A percentile compares a stretch with the other conserved stretches of the same genome.
Evolutionary conservation across 2,329 filamentous ascomycete genomes (phyloP).

Genomic region (Botrytis medusae): DNA sequence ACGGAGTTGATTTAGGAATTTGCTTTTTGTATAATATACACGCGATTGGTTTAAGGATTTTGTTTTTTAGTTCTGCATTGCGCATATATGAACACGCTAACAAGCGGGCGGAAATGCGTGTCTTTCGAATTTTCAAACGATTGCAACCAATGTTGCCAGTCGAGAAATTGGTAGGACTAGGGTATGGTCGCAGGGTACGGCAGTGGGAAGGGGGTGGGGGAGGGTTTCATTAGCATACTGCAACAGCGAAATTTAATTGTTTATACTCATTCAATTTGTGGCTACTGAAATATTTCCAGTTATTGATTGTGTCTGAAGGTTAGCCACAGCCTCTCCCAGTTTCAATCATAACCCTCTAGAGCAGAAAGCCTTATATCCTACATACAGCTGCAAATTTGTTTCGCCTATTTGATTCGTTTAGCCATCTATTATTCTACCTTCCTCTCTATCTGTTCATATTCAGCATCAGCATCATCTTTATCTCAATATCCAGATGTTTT

Average conservation of each 20-base stretch:
- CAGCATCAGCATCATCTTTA: neutral
- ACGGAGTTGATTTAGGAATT: constrained; percentile 4
- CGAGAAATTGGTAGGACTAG: neutral
- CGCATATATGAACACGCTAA: neutral
- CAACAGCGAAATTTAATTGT: neutral
- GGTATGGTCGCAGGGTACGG: neutral
- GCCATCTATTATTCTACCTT: neutral
- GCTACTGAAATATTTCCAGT: neutral
- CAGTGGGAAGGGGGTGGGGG: neutral
- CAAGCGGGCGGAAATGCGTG: neutral
- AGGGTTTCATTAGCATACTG: neutral
- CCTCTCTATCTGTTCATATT: neutral
- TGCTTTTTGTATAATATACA: constrained; percentile 4
- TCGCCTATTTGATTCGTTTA: neutral
- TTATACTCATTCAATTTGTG: neutral
- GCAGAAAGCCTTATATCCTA: neutral
- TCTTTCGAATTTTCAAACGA: neutral
- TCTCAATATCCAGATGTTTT: neutral
- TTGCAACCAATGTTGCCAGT: neutral
- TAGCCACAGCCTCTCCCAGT: neutral
- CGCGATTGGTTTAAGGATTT: neutral
- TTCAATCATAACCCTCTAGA: neutral
- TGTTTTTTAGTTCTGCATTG: neutral
- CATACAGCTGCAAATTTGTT: neutral
- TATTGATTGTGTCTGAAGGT: neutral